Percentiles rank a stretch among this genome's conserved stretches.
Evolutionary conservation across 805 yeast species (phyloP).

Genomic region (Danielia oregonensis): DNA sequence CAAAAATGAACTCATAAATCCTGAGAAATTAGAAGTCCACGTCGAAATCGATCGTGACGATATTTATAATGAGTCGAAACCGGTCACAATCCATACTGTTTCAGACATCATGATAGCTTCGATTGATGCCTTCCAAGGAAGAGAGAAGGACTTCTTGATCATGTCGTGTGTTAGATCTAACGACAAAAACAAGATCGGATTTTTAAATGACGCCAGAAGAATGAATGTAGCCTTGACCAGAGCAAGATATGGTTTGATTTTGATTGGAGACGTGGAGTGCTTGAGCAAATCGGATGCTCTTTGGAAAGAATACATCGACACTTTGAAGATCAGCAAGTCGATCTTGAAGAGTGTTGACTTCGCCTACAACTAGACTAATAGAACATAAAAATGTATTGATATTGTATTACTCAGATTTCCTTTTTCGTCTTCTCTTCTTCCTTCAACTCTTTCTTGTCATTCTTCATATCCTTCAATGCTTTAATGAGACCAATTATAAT

Average conservation of each 20-base stretch:
- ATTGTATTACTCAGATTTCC: neutral
- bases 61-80: conserved; percentile 40
- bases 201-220: conserved; percentile 80
- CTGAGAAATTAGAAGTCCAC: conserved; percentile 42
- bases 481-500: conserved; percentile 49
- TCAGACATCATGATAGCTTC: conserved; percentile 42
- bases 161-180: conserved; percentile 63
- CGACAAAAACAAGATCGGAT: conserved; percentile 70
- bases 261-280: conserved; percentile 15
- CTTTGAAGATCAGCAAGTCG: conserved; percentile 10
- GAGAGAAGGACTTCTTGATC: conserved; percentile 51
- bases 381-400: too few species aligned
- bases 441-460: conserved; percentile 15
- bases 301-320: conserved; percentile 16
- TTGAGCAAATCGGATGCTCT: conserved; percentile 10
- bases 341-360: conserved; percentile 8
- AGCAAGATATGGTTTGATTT: conserved; percentile 74
- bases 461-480: conserved; percentile 34
- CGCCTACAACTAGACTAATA: conserved; percentile 5
- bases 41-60: conserved; percentile 63
- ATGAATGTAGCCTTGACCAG: conserved; percentile 86
- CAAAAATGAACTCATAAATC: conserved; percentile 53
- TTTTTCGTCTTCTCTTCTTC: conserved; percentile 4
- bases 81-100: conserved; percentile 47
- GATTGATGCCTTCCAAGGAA: conserved; percentile 57